Base-by-base conservation (phyloP, 1,139 yeast species). In the Kodamaea ohmeri region DNA sequence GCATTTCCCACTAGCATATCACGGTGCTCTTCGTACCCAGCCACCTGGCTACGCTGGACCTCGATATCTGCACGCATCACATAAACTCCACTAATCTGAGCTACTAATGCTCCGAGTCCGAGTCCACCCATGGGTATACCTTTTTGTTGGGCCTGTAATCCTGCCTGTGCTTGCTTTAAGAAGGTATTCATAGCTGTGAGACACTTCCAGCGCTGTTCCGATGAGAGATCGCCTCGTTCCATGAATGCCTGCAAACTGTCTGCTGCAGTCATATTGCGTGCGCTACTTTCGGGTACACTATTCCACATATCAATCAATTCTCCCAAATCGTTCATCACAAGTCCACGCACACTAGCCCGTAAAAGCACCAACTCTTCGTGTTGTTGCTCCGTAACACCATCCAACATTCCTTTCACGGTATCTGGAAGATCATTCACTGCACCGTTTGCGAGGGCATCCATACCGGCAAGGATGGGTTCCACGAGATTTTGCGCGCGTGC, bases 41-140 rank as follows among this genome's bases (percentile, higher is more conserved):
- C 38, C 0, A 75, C 36, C 36, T 60, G 64, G 17, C 70, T 55
- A 41, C 80, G 57, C 51, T 75, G 80, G n/a, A 74, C 49, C 38
- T 75, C 81, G 4, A 75, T 62, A 50, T 77, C 82, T 1, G 78
- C 69, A 38, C 81, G 56, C 27, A 73, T 78, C 18, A 76, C 69
- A 27, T 67, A 52, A 0, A 76, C 56, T 4, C 69, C 63, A 44
- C 76, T 60, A 2, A 74, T 46, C 41, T 70, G 73, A 6, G 69
- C 59, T 8, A 72, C 60, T 17, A 69, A 44, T 0, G 59, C 46
- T 1, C 76, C 76, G 25, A 66, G 44, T 14, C 63, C 62, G 29
- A 57, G 51, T 21, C 45, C 56, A 9, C 47, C 52, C 16, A 48
- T 50, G 13, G 49, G 49, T 11, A 42, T 37, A 32, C 43, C 50